Base-by-base conservation (phyloP, 306 rosid genomes). In the Arachis stenosperma region DNA sequence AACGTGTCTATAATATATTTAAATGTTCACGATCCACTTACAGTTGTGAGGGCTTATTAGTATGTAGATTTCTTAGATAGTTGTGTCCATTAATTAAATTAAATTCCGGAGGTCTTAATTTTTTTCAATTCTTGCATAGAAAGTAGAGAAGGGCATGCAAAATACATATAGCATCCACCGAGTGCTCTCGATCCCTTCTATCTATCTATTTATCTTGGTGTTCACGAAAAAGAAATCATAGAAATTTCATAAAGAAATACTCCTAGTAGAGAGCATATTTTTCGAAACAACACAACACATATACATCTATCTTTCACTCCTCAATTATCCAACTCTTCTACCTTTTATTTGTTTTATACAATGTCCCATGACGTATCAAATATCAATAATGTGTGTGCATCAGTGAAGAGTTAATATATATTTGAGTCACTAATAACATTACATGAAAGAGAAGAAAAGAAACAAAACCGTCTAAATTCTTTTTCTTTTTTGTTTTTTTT, bases 241-340 rank as follows among this genome's bases (percentile, higher is more conserved):
- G 74, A 61, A 22, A 75, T 70, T 61, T 39, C 61, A 61, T 75
- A 76, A 70, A 79, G 74, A 69, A 73, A 44, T 33, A 33, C 37
- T 33, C 37, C 37, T 33, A 33, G 37, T 33, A 33, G 37, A 33
- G 81, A 83, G 84, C 75, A 84, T 86, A 67, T 80, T 79, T 86
- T 78, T 29, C 29, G 27, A 52, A 76, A 81, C 89, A 67, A 33
- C 37, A 33, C 37, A 33, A 33, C 88, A 78, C 84, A 84, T 83
- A 84, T 33, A 4, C 37, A 33, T 79, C 85, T 85, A 79, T 85
- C 89, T 78, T 80, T 90, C 90, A 90, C 76, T 82, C 88, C 75
- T 78, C 90, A 83, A 83, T 90, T 86, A 87, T 88, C 82, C 75
- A 39, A 39, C 33, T 80, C 79, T 73, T 80, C 79, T 73, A 81